Conservation (phyloP, 305 asterid genomes). For the Striga hermonthica region DNA sequence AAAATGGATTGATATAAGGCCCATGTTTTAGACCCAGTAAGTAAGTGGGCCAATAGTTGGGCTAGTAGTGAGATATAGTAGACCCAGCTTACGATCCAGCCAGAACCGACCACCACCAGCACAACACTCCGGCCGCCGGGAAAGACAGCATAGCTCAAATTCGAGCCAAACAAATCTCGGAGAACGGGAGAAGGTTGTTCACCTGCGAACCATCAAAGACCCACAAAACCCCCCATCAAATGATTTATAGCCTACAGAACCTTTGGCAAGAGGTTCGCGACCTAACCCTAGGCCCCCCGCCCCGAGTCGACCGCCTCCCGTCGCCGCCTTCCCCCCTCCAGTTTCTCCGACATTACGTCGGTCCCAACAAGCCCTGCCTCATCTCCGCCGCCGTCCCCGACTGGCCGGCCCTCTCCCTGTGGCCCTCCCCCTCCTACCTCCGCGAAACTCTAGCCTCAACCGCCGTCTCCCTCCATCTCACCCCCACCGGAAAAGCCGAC, state of each 20-base stretch:
- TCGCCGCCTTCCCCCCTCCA: conserved; percentile 73
- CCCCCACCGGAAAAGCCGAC: conserved; percentile 86
- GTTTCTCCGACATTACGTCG: conserved; percentile 72
- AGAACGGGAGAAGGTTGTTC: too few species aligned
- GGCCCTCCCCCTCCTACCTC: conserved; percentile 67
- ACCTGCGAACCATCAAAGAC: too few species aligned
- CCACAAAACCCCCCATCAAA: conserved; percentile 19
- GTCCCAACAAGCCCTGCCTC: conserved; percentile 82
- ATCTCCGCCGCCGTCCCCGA: conserved; percentile 68
- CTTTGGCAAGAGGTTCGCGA: conserved; percentile 80
- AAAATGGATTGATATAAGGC: too few species aligned
- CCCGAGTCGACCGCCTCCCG: conserved; percentile 54
- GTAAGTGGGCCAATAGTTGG: too few species aligned
- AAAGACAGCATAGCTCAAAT: too few species aligned
- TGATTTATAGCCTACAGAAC: conserved; percentile 38
- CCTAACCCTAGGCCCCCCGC: conserved; percentile 48
- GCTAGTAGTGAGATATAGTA: too few species aligned
- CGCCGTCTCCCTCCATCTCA: conserved; percentile 77
- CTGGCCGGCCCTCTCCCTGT: conserved; percentile 76
- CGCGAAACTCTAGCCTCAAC: conserved; percentile 54
- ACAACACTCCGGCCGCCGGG: too few species aligned
- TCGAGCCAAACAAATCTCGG: too few species aligned
- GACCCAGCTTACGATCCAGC: too few species aligned
- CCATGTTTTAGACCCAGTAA: too few species aligned
- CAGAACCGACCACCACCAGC: too few species aligned